Evolutionary conservation across 169 alveolate genomes (phyloP).

Genomic region (Cryptosporidium meleagridis): DNA sequence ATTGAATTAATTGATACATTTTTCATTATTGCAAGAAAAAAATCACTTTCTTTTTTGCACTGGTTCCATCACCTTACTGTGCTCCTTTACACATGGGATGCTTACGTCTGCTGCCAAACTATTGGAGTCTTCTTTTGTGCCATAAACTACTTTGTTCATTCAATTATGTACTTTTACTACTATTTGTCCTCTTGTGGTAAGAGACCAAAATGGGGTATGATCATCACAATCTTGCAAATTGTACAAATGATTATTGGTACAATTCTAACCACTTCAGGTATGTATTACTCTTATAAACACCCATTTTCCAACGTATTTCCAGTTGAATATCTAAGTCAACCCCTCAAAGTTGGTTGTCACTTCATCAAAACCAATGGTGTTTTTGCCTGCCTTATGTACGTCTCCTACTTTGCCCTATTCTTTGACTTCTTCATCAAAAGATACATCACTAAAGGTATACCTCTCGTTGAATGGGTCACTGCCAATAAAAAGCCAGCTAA

Average conservation of each 20-base stretch:
- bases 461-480: constrained; percentile 44
- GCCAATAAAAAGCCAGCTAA: not conserved
- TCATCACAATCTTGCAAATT: constrained; percentile 83
- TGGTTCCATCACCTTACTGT: constrained; percentile 90
- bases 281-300: constrained; percentile 70
- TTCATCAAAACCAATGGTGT: constrained; percentile 69
- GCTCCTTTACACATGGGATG: constrained; percentile 88
- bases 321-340: constrained; percentile 48
- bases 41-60: constrained; percentile 82
- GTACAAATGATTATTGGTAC: constrained; percentile 84
- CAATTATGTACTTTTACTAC: constrained; percentile 87
- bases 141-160: constrained; percentile 86
- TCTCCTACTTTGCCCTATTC: constrained; percentile 76
- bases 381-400: constrained; percentile 78
- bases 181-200: constrained; percentile 79
- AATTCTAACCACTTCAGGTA: constrained; percentile 24
- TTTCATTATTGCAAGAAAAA: constrained; percentile 82
- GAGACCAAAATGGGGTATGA: constrained; percentile 83
- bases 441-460: constrained; percentile 39
- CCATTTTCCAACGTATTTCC: constrained; percentile 47
- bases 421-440: constrained; percentile 75
- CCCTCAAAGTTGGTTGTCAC: constrained; percentile 77
- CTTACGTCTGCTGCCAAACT: constrained; percentile 83
- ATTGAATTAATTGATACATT: constrained; percentile 86
- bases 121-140: constrained; percentile 84